Percentiles rank a stretch among this genome's conserved stretches.
Evolutionary conservation across 2,329 filamentous ascomycete species (phyloP).

Genomic region (Fonsecaea erecta): DNA sequence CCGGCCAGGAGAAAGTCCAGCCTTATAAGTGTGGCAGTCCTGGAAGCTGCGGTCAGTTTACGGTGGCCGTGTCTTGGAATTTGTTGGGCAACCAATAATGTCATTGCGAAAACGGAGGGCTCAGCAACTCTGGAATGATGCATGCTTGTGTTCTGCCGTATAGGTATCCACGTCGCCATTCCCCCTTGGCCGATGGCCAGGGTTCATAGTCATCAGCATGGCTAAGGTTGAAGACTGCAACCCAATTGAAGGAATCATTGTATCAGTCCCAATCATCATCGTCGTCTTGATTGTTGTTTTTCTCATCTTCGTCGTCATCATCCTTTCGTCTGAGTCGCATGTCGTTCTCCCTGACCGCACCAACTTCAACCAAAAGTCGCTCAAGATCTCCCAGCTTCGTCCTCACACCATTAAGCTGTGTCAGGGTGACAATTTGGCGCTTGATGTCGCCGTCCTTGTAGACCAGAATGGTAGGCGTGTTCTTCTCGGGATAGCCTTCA

Average conservation of each 20-base stretch:
- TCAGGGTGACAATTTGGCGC: conserved; percentile 87
- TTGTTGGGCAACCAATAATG: not conserved
- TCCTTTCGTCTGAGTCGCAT: conserved; percentile 70
- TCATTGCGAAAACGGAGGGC: not conserved
- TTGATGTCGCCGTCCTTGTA: conserved; percentile 93
- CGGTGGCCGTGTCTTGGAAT: not conserved
- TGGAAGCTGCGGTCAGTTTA: not conserved
- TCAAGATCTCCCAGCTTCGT: conserved; percentile 78
- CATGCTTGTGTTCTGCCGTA: not conserved
- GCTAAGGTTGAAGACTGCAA: not conserved
- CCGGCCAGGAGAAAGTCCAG: not conserved
- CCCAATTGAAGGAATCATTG: not conserved
- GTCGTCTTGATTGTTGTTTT: conserved; percentile 58
- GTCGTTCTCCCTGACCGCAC: conserved; percentile 78
- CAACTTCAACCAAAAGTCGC: conserved; percentile 77
- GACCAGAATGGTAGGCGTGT: conserved; percentile 90
- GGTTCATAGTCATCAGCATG: not conserved
- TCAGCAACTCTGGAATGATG: not conserved
- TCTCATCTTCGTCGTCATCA: conserved; percentile 61
- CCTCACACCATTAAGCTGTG: conserved; percentile 73
- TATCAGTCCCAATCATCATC: conserved; percentile 63
- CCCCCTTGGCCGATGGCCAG: not conserved
- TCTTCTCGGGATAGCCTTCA: conserved; percentile 91
- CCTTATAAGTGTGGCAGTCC: not conserved
- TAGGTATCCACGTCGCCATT: not conserved